A percentile compares a stretch with the other conserved stretches of the same genome.
Evolutionary conservation across 2,329 filamentous ascomycete genomes (phyloP).

Genomic region (Pseudohalonectria lignicola): DNA sequence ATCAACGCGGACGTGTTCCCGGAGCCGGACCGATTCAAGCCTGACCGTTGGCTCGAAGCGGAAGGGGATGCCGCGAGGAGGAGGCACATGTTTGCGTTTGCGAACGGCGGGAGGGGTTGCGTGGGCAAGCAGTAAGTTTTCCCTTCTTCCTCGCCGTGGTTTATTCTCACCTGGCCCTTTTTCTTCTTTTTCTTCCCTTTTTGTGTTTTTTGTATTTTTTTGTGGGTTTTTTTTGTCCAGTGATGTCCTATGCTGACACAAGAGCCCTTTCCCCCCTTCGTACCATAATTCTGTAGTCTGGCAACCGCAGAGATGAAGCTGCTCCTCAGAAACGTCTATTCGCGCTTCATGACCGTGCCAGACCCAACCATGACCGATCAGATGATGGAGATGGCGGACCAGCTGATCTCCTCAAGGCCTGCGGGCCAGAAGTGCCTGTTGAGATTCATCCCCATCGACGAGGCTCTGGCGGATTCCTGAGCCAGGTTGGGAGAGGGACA

Average conservation of each 20-base stretch:
- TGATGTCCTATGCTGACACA: no score
- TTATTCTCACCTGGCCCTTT: background rate
- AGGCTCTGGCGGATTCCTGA: background rate
- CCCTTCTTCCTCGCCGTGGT: no score
- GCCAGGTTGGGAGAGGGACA: background rate
- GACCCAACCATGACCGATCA: slow-evolving; percentile 40
- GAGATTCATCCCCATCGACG: slow-evolving; percentile 26
- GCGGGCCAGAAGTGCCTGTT: slow-evolving; percentile 48
- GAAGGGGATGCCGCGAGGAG: slow-evolving; percentile 63
- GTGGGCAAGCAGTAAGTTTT: slow-evolving; percentile 56
- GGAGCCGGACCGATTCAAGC: slow-evolving; percentile 65
- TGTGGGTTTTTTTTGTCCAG: no score
- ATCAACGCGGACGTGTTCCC: slow-evolving; percentile 59
- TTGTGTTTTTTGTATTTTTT: no score
- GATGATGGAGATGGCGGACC: slow-evolving; percentile 55
- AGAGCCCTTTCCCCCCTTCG: no score
- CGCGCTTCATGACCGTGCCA: slow-evolving; percentile 41
- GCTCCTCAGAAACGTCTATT: slow-evolving; percentile 51
- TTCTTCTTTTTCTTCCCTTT: background rate
- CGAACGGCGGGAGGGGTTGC: slow-evolving; percentile 53
- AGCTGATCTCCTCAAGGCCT: slow-evolving; percentile 56
- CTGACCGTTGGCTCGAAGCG: slow-evolving; percentile 71
- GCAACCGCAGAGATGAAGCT: slow-evolving; percentile 60
- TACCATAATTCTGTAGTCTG: slow-evolving; percentile 29
- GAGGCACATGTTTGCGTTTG: slow-evolving; percentile 54